Percentiles rank a stretch among this genome's conserved stretches.
phyloP scores from a whole-genome alignment of 371 early-diverging fungal genomes.

The Saksenaea oblongispora region DNA sequence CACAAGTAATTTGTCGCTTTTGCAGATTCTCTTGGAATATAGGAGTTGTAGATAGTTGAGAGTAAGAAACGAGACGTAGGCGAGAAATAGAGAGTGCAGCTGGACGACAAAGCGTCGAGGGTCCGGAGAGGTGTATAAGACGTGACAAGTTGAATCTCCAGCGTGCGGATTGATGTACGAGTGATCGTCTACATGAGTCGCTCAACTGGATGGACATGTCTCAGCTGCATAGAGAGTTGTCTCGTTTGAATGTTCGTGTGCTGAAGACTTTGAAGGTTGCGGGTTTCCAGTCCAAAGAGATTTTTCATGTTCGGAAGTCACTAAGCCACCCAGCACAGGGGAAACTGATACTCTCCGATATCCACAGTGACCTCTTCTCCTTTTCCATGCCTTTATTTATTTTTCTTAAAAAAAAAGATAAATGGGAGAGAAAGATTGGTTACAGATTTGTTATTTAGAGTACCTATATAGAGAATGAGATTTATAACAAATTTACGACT shows the following conservation, averaged over 20 bases:
- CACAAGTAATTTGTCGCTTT: background rate
- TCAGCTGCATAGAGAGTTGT: conserved; percentile 9
- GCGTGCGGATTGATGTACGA: conserved; percentile 17
- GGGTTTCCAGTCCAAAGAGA: background rate
- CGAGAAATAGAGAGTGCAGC: background rate
- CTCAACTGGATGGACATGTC: conserved; percentile 45
- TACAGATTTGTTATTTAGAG: too few relatives aligned
- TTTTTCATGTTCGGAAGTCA: background rate
- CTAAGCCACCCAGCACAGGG: background rate
- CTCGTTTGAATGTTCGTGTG: background rate
- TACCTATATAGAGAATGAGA: too few relatives aligned
- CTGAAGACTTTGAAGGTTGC: background rate
- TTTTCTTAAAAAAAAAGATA: too few relatives aligned
- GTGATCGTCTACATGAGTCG: conserved; percentile 38
- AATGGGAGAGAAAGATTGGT: too few relatives aligned
- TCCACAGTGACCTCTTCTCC: too few relatives aligned
- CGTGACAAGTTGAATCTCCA: conserved; percentile 4
- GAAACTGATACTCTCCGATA: background rate
- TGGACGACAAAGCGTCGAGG: background rate
- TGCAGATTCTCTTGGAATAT: background rate
- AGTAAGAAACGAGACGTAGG: background rate
- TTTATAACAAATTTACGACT: background rate
- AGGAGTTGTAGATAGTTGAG: background rate
- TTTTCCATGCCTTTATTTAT: too few relatives aligned
- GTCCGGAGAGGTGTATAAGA: conserved; percentile 3